phyloP scores from a whole-genome alignment of 257 asterid species.

The Jacaranda copaia region DNA sequence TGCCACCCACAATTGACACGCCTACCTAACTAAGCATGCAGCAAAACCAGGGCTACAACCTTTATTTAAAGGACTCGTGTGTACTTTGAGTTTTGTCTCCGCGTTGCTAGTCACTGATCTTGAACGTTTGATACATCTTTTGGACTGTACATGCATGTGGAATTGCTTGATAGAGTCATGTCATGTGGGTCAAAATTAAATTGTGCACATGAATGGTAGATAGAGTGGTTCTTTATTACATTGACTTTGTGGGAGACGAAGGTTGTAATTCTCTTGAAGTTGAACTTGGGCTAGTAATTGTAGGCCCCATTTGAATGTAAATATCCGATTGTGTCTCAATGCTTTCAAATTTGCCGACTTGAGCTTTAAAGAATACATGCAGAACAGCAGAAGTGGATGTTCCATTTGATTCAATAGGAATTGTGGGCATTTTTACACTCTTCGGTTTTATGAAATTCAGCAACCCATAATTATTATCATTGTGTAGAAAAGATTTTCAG shows the following conservation, averaged over 20 bases:
- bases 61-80: background rate
- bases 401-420: background rate
- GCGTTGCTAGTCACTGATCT: background rate
- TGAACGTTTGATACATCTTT: background rate
- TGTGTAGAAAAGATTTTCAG: background rate
- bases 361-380: background rate
- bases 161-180: conserved; percentile 17
- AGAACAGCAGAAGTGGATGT: background rate
- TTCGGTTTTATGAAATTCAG: conserved; percentile 6
- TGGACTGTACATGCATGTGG: conserved; percentile 28
- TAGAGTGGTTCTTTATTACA: conserved; percentile 20
- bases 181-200: conserved; percentile 33
- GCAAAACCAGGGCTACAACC: background rate
- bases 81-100: conserved; percentile 22
- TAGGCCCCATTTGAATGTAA: background rate
- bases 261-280: background rate
- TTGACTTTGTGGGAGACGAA: conserved; percentile 28
- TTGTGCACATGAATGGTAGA: conserved; percentile 32
- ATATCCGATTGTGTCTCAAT: background rate
- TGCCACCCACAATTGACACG: background rate
- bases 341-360: background rate
- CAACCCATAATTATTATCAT: background rate
- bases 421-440: no score
- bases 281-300: background rate
- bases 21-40: background rate